Base-by-base conservation (phyloP, 805 yeast genomes). In the Starmerella vaccinii region DNA sequence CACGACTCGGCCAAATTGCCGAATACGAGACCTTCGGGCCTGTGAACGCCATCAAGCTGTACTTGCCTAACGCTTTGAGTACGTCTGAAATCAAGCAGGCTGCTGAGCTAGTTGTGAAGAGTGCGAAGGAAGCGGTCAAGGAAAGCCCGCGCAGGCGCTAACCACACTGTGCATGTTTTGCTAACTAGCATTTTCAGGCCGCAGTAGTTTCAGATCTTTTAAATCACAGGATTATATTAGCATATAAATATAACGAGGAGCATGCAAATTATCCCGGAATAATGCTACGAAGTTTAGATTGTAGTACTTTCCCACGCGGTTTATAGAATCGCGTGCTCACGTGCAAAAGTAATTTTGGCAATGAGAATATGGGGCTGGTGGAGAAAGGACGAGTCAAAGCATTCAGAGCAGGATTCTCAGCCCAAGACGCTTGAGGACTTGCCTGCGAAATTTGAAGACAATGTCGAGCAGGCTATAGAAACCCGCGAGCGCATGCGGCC, bases 1-100 rank as follows among this genome's bases (percentile, higher is more conserved):
- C 80, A 35, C 78, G 95, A 60, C 71, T 80, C 24, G 78, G 78
- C 51, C 72, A 72, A 51, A 74, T 87, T 12, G 70, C 81, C 49
- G 80, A 77, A 57, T 94, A 82, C 62, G 97, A 88, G 63, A 68
- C 79, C 47, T 71, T 84, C 53, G 87, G 92, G 9, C 66, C 80
- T 39, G 73, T 76, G 45, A 86, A 86, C 41, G 77, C 79, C 52
- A 66, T 84, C 57, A 71, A 76, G 49, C 60, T 83, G 22, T 68
- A 71, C 55, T 61, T 77, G 35, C 76, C 75, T 51, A 69, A 74
- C 9, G 74, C 71, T 4, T 67, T 79, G 59, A 63, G 70, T 15
- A 66, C 63, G 35, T 59, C 64, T 15, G 84, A 81, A 51, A 55
- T 78, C 37, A 65, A 61, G 48, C 58, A 63, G 18, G 74, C 78